A percentile compares a stretch with the other conserved stretches of the same genome.
phyloP scores from a whole-genome alignment of 805 yeast genomes.

The Hanseniaspora thailandica region DNA sequence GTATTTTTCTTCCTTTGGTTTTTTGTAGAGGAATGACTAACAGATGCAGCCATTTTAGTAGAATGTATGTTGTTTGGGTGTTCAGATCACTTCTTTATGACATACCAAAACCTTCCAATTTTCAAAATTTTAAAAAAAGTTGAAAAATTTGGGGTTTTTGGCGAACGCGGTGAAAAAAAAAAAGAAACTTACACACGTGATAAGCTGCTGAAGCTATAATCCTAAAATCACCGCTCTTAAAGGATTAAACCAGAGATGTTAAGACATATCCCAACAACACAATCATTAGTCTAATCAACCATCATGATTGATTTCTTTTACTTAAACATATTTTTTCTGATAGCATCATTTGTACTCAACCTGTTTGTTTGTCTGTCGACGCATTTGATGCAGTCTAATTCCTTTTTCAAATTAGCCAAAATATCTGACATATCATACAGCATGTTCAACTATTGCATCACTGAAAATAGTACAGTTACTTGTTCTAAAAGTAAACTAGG shows the following conservation, averaged over 20 bases:
- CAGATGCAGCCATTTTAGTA: background rate
- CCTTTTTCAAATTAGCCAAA: background rate
- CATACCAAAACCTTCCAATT: background rate
- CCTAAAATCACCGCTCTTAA: background rate
- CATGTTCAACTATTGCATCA: conserved; percentile 31
- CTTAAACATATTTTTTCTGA: background rate
- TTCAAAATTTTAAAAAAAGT: too few relatives aligned
- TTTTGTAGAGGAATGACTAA: background rate
- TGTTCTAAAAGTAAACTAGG: conserved; percentile 1
- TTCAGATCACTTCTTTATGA: background rate
- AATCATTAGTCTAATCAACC: too few relatives aligned
- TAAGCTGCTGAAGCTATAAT: background rate
- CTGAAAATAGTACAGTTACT: conserved; percentile 35
- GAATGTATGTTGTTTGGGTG: background rate
- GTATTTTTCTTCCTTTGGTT: background rate
- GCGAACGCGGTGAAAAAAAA: too few relatives aligned
- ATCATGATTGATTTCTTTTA: background rate
- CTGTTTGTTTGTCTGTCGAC: background rate
- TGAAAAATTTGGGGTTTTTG: background rate
- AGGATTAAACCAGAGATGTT: too few relatives aligned
- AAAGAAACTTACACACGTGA: background rate
- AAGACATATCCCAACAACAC: too few relatives aligned
- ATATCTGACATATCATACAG: conserved; percentile 14
- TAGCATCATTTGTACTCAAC: background rate
- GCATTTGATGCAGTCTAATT: too few relatives aligned